phyloP scores from a whole-genome alignment of 1,284 basidiomycete species.

The Cystobasidium pallidum region DNA sequence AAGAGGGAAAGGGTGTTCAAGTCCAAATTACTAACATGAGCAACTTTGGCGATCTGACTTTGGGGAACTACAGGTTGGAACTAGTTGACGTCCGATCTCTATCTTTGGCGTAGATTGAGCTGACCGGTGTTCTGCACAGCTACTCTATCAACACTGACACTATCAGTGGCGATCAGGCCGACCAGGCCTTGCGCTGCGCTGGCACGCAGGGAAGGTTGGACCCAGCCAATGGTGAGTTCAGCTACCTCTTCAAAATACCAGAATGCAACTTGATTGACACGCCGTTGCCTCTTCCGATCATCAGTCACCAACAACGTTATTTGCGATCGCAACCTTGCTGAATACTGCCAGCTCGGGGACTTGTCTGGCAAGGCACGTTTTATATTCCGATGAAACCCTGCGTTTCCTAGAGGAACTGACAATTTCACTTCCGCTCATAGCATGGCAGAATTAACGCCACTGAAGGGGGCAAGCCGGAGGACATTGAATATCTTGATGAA shows the following conservation, averaged over 20 bases:
- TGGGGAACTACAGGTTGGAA: constrained; percentile 13
- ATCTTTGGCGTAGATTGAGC: no score
- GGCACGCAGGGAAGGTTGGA: constrained; percentile 52
- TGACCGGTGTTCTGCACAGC: not conserved
- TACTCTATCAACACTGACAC: constrained; percentile 21
- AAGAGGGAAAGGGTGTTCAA: constrained; percentile 6
- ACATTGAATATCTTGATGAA: constrained; percentile 47
- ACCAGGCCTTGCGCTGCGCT: constrained; percentile 43
- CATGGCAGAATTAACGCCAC: constrained; percentile 51
- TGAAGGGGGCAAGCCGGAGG: constrained; percentile 29
- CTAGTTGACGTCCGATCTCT: no score
- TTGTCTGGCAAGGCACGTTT: constrained; percentile 47
- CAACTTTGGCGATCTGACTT: constrained; percentile 3
- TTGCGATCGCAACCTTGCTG: constrained; percentile 50
- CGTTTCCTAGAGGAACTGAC: not conserved
- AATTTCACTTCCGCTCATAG: constrained; percentile 16
- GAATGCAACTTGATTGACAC: not conserved
- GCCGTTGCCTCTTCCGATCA: not conserved
- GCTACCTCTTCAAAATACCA: no score
- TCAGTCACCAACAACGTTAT: constrained; percentile 48
- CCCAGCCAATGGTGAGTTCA: constrained; percentile 42
- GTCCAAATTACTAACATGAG: constrained; percentile 1
- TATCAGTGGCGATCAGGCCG: constrained; percentile 9
- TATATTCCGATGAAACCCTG: not conserved
- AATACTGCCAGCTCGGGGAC: constrained; percentile 53